Evolutionary conservation across 176 grass and related monocot species (phyloP).

Genomic region (Oryza punctata): DNA sequence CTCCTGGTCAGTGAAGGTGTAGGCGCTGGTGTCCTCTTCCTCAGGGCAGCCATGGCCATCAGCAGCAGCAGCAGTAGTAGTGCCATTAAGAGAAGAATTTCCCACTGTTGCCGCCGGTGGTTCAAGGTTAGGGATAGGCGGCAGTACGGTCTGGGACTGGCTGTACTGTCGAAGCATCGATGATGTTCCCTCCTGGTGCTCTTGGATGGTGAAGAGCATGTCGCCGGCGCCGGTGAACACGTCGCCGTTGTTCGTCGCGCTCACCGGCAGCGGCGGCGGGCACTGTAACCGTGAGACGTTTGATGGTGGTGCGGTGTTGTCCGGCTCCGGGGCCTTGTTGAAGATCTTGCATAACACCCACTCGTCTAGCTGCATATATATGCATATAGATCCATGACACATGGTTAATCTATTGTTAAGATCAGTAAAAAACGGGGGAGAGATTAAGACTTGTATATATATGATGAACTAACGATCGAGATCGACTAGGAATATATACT

Average conservation of each 20-base stretch:
- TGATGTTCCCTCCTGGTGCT: neutral
- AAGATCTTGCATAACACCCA: conserved; percentile 97
- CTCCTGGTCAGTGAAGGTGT: neutral
- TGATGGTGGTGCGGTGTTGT: neutral
- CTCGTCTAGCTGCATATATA: conserved; percentile 65
- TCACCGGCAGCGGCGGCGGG: too few relatives aligned
- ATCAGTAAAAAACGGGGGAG: neutral
- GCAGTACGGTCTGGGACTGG: too few relatives aligned
- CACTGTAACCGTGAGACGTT: neutral
- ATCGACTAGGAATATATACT: neutral
- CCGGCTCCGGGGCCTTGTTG: conserved; percentile 43
- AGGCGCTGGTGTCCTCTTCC: neutral
- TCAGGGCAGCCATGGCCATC: neutral
- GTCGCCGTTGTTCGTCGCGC: too few relatives aligned
- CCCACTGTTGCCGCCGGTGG: neutral
- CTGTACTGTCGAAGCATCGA: too few relatives aligned
- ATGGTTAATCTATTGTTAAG: too few relatives aligned
- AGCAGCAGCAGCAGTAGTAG: neutral
- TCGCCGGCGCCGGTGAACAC: neutral
- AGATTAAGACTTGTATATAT: neutral
- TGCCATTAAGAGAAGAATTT: neutral
- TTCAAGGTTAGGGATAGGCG: too few relatives aligned
- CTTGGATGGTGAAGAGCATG: neutral
- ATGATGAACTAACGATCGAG: neutral
- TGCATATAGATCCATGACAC: neutral